Conservation (phyloP, 441 rosid species). For the Euphorbia celastroides region DNA sequence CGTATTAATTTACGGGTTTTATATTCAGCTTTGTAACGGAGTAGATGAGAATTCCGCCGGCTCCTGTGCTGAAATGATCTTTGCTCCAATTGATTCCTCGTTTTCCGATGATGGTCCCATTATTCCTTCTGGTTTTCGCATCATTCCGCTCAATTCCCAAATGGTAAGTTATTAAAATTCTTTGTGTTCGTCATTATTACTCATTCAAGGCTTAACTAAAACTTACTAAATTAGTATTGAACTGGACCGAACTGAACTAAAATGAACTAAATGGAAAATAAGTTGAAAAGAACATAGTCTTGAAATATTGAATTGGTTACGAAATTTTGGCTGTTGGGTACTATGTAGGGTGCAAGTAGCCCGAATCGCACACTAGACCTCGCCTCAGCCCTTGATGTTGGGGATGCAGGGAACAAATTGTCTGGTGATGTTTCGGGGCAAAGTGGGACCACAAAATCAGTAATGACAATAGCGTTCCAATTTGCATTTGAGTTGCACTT, state of each 20-base stretch:
- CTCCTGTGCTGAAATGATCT: constrained; percentile 85
- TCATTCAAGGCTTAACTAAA: too few species aligned
- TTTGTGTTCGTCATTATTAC: not conserved
- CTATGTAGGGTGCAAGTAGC: constrained; percentile 66
- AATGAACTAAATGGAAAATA: too few species aligned
- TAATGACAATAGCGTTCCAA: constrained; percentile 97
- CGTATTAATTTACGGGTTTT: not conserved
- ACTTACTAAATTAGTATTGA: too few species aligned
- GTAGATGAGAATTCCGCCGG: constrained; percentile 91
- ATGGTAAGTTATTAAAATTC: constrained; percentile 38
- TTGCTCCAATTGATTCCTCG: constrained; percentile 93
- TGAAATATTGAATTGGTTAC: not conserved
- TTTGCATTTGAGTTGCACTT: constrained; percentile 90
- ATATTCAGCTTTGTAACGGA: constrained; percentile 73
- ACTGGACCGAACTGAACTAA: too few species aligned
- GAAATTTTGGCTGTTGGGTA: constrained; percentile 4
- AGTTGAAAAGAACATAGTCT: too few species aligned
- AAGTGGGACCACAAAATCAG: constrained; percentile 68
- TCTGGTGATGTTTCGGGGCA: constrained; percentile 45
- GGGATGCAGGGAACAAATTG: constrained; percentile 69
- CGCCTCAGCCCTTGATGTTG: constrained; percentile 91
- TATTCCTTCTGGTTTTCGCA: constrained; percentile 95
- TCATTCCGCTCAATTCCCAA: constrained; percentile 84
- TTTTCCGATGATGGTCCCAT: constrained; percentile 97
- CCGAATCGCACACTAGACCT: constrained; percentile 98